A percentile compares a stretch with the other conserved stretches of the same genome.
phyloP scores from a whole-genome alignment of 345 rosid genomes.

The Acer yangbiense region DNA sequence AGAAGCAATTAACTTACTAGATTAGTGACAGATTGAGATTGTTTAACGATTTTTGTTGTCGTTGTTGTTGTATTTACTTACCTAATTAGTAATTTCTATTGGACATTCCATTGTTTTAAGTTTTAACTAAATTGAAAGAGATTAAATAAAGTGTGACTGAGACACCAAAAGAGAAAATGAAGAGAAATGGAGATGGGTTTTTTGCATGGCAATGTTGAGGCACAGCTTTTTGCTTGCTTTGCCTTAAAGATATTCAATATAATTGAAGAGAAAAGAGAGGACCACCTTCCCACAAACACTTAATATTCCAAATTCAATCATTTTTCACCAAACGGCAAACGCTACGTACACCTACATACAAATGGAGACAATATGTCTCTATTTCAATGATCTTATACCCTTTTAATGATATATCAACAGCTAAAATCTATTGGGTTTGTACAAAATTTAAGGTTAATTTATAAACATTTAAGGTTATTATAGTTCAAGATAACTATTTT shows the following conservation, averaged over 20 bases:
- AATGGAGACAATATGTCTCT: constrained; percentile 3
- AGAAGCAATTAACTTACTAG: background rate
- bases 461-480: no score
- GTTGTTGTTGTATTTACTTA: background rate
- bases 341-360: constrained; percentile 14
- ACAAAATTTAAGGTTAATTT: background rate
- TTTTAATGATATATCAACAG: background rate
- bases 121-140: constrained; percentile 1
- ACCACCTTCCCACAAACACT: constrained; percentile 10
- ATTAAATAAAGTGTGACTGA: background rate
- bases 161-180: background rate
- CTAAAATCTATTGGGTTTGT: background rate
- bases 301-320: background rate
- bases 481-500: no score
- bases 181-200: background rate
- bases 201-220: constrained; percentile 21
- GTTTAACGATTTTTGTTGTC: background rate
- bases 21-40: constrained; percentile 9
- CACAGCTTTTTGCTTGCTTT: constrained; percentile 31
- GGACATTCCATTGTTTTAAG: background rate
- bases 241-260: constrained; percentile 28
- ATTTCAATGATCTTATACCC: background rate
- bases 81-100: no score
- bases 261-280: constrained; percentile 17
- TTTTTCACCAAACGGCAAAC: background rate